Percentiles rank a stretch among this genome's conserved stretches.
These are phyloP conservation scores for Rhizopus microsporus DNA, from an alignment of 371 early-diverging fungal species.

Conservation along the genomic window DNA sequence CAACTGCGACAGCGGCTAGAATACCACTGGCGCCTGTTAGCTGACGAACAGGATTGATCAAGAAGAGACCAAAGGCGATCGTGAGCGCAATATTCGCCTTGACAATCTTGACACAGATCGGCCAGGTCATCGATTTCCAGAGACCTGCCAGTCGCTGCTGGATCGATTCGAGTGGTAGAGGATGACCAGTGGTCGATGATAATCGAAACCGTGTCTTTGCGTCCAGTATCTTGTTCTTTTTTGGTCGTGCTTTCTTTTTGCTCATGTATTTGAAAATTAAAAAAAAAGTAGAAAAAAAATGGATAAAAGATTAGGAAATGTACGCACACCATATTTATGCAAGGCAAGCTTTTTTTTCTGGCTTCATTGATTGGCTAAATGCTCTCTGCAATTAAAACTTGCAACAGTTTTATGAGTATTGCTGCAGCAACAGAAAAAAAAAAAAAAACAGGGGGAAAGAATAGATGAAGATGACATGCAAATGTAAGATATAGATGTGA, in stretches of 20 bases:
- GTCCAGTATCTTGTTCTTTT: background rate
- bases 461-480: too few relatives aligned
- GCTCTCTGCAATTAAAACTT: too few relatives aligned
- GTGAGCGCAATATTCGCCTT: conserved; percentile 50
- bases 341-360: too few relatives aligned
- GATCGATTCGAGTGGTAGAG: conserved; percentile 36
- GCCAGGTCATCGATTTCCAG: conserved; percentile 46
- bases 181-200: conserved; percentile 32
- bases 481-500: too few relatives aligned
- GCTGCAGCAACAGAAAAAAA: too few relatives aligned
- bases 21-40: conserved; percentile 26
- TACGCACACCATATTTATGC: too few relatives aligned
- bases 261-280: background rate
- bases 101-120: conserved; percentile 37
- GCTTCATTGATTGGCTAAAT: too few relatives aligned
- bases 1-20: conserved; percentile 42
- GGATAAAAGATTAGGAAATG: too few relatives aligned
- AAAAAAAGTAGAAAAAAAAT: too few relatives aligned
- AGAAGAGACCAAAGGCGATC: conserved; percentile 32
- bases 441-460: too few relatives aligned
- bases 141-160: conserved; percentile 32
- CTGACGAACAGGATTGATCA: conserved; percentile 31
- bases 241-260: background rate
- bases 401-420: too few relatives aligned
- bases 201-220: conserved; percentile 28